Evolutionary conservation across 345 rosid species (phyloP), one percentile per base, ranked within the genome.

Genomic region (Boechera divaricarpa): DNA sequence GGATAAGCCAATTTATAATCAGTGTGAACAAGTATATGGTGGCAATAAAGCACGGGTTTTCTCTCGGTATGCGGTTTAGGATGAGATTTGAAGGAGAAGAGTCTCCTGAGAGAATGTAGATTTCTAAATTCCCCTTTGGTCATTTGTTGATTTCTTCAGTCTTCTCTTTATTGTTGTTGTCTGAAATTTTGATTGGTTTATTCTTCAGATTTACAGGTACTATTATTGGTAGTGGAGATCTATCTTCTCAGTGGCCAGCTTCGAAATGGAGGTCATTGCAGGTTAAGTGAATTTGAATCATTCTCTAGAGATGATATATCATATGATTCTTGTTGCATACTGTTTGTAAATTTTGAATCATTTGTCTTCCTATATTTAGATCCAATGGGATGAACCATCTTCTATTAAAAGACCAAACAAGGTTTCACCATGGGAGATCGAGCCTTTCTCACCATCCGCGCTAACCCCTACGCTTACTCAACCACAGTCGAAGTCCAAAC

Each of bases 81-180:
- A 89, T 88, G 93, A 88, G 87, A 83, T 90, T 90, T 73, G 96
- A 90, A 79, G 96, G 89, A 56, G 91, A 90, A 77, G 96, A 88
- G 44, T 84, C 86, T 79, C 87, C 91, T 58, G 96, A 88, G 80
- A 88, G 86, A 78, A 82, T 87, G 96, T 88, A 63, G 8, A 13
- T 58, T 58, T 39, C 15, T 38, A 44, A 13, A 36, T 57, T 61
- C 16, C 12, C 69, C 70, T 49, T 16, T 58, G 36, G 12, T 35
- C 32, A 24, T 16, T 24, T 45, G 36, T 18, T 3, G 31, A n/a
- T 8, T 69, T 31, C 57, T 26, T 26, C 13, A 16, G 49, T 41
- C 59, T 36, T 61, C 6, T 55, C 33, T 68, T 61, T 18, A 71
- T 31, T 49, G 29, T 31, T 65, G 16, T 36, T 76, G 49, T 63